Conservation (phyloP, 2,329 filamentous ascomycete species). For the Volutella citrinella region DNA sequence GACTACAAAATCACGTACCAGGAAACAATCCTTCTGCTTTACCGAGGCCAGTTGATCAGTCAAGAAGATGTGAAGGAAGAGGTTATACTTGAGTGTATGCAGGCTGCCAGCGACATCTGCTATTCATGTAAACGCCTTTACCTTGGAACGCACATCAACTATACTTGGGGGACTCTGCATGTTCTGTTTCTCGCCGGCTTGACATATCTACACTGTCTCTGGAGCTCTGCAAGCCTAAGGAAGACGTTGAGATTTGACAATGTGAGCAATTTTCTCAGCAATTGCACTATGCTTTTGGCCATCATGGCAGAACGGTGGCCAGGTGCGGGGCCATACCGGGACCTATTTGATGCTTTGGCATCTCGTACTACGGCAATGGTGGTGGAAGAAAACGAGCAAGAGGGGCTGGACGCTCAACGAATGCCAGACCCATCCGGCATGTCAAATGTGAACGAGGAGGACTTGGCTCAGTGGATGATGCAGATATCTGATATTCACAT, state of each 20-base stretch:
- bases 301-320: conserved; percentile 31
- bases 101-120: conserved; percentile 12
- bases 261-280: conserved; percentile 25
- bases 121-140: conserved; percentile 17
- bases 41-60: conserved; percentile 19
- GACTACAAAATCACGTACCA: conserved; percentile 11
- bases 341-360: conserved; percentile 32
- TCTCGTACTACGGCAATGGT: no score
- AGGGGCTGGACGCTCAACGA: no score
- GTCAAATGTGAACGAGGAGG: no score
- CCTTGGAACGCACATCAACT: conserved; percentile 10
- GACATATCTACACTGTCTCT: conserved; percentile 28
- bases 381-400: no score
- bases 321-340: conserved; percentile 27
- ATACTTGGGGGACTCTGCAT: conserved; percentile 10
- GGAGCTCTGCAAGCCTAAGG: conserved; percentile 22
- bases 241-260: conserved; percentile 8
- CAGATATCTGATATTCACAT: background rate
- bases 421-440: no score
- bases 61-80: conserved; percentile 9
- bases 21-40: conserved; percentile 19
- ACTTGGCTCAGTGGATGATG: background rate
- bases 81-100: conserved; percentile 20
- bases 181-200: conserved; percentile 10
- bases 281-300: conserved; percentile 28